Evolutionary conservation across 1,284 basidiomycete genomes (phyloP), one percentile per base, ranked within the genome.

Genomic region (Rhodotorula sp.): DNA sequence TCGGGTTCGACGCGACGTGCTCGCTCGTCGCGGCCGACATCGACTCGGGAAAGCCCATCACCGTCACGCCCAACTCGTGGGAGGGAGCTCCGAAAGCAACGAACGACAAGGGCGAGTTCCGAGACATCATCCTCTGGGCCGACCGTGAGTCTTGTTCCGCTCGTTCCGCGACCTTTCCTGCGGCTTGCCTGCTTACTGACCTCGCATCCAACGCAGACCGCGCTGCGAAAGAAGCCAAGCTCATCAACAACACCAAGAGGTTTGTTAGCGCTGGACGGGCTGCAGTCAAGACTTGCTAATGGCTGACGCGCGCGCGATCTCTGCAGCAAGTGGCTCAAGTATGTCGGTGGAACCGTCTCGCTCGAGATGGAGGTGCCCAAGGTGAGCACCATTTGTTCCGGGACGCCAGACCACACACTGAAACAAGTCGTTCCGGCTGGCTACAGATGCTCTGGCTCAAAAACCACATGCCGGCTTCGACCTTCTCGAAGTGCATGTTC

Each of bases 1-100:
- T 99, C 67, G 94, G 95, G 17, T 97, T 98, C 80, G 95, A 98
- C 81, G 95, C 95, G 62, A 99, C 95, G 0, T 99, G 96, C 82
- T 95, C 93, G 0, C 85, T 99, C 49, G 93, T 95, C 0, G 95
- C 98, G 33, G 85, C 89, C 2, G 88, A 93, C 79, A 62, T 62
- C 17, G 82, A 86, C 66, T 78, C 86, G 22, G 93, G 93, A 6
- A 82, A 85, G 58, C 91, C 95, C 0, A 84, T 97, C 49, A 84
- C 84, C n/a, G 89, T 99, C 60, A 91, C 90, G 3, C 87, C 87
- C 66, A 91, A 89, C 2, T 82, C 84, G 3, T 91, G 10, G 91
- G 90, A 60, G 12, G 14, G 15, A 37, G 37, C 46, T 7, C 26
- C 56, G 20, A 3, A 17, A 54, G 53, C 26, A 30, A 18, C 53